Evolutionary conservation across 495 filamentous ascomycete species (phyloP), one percentile per base, ranked within the genome.

Genomic region (Hyaloscypha hepaticicola): DNA sequence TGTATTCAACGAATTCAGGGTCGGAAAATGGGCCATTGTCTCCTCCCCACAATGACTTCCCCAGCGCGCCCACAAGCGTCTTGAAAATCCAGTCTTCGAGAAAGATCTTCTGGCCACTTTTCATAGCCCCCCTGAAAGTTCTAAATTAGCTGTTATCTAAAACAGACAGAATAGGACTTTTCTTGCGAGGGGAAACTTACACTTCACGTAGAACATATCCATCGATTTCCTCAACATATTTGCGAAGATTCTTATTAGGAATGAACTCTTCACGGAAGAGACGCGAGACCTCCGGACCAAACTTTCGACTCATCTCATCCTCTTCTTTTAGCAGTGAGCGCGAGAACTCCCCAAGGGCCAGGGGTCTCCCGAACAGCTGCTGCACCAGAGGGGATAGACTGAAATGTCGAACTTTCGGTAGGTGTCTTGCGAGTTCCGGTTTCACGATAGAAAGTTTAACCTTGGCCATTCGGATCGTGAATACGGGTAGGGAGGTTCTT

Each of bases 201-300:
- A 57, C n/a, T 33, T 57, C 29, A 31, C 11, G 55, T 3, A n/a
- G 26, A 3, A 57, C 28, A 21, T 57, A 33, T 31, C 28, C 55
- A n/a, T 57, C 55, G n/a, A 57, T 57, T 21, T 57, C 26, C 28
- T 57, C 26, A n/a, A 57, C 55, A 33, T 57, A 57, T 8, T 33
- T 57, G 11, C 55, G 55, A 14, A 57, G 29, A 26, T 33, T 57
- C 28, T 14, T 8, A n/a, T 57, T 57, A 7, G 55, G 55, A 57
- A 57, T 57, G 28, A 57, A 57, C 27, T 57, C 55, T 33, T 57
- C 55, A 9, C 55, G 55, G 21, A 57, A 57, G 7, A 57, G 25
- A 7, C 55, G 55, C 11, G 55, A 57, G 0, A 33, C 5, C 25
- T 57, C 26, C 5, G 25, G 55, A 5, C 9, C 55, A n/a, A 57